Conservation (phyloP, 2,329 filamentous ascomycete species). For the Cryphonectria naterciae region DNA sequence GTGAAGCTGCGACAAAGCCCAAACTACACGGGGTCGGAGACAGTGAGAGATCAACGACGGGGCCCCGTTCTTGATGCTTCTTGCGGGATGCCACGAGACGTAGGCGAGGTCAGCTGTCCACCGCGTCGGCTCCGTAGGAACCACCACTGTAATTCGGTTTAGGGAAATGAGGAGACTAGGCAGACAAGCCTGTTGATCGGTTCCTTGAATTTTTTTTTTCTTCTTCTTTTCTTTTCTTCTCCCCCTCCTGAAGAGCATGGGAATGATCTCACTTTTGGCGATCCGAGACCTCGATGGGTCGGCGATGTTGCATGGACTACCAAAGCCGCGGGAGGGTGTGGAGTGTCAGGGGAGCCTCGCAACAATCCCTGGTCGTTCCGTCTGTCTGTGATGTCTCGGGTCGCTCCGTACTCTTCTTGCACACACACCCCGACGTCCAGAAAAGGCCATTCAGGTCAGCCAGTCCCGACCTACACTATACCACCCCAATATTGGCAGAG, state of each 20-base stretch:
- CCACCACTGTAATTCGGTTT: neutral
- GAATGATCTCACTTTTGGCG: neutral
- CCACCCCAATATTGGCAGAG: neutral
- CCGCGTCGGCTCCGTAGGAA: conserved; percentile 3
- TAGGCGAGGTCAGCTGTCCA: neutral
- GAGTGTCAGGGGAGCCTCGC: conserved; percentile 10
- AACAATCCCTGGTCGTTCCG: conserved; percentile 3
- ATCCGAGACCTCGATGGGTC: neutral
- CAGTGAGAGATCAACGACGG: conserved; percentile 1
- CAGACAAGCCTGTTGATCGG: neutral
- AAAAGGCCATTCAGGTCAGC: neutral
- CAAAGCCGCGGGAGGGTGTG: conserved; percentile 4
- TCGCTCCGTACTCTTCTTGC: neutral
- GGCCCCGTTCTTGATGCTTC: neutral
- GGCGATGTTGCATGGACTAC: neutral
- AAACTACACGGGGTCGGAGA: conserved; percentile 15
- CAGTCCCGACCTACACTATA: neutral
- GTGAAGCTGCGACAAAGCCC: conserved; percentile 17
- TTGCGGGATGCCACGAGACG: conserved; percentile 5
- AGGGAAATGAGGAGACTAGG: neutral
- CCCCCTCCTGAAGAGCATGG: neutral
- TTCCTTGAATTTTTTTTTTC: neutral
- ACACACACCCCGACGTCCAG: neutral
- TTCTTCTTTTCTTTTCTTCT: neutral
- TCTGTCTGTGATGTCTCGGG: neutral